Evolutionary conservation across 1,284 basidiomycete genomes (phyloP).

Genomic region (Cryptococcus floricola): DNA sequence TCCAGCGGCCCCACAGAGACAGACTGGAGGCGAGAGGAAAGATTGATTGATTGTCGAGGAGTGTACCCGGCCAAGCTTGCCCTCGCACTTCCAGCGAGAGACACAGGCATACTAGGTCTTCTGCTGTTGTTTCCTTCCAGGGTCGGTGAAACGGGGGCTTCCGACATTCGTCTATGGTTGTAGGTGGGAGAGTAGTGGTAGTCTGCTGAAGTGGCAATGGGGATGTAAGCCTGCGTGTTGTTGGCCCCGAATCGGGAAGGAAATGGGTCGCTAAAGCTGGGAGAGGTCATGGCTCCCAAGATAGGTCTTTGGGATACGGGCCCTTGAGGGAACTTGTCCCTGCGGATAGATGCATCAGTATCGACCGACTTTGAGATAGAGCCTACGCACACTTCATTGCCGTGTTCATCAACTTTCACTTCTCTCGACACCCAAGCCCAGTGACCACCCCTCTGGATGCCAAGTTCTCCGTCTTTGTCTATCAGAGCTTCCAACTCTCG

Average conservation of each 20-base stretch:
- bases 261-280: constrained; percentile 22
- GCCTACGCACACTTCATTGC: constrained; percentile 11
- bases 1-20: no score
- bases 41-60: background rate
- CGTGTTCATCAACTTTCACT: constrained; percentile 9
- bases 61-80: constrained; percentile 4
- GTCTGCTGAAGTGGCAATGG: constrained; percentile 17
- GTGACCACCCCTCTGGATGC: constrained; percentile 31
- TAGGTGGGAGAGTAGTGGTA: constrained; percentile 21
- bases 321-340: background rate
- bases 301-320: background rate
- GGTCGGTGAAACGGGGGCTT: constrained; percentile 4
- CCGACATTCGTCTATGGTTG: constrained; percentile 14
- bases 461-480: constrained; percentile 38
- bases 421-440: constrained; percentile 37
- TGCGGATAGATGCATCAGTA: background rate
- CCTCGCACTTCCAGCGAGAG: background rate
- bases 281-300: constrained; percentile 5
- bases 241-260: constrained; percentile 1
- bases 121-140: constrained; percentile 2
- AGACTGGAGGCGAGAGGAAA: no score
- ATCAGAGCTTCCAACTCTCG: constrained; percentile 32
- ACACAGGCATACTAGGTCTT: constrained; percentile 10
- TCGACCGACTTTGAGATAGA: background rate
- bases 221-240: constrained; percentile 2